A percentile compares a stretch with the other conserved stretches of the same genome.
phyloP scores from a whole-genome alignment of 768 basidiomycete genomes.

The Pleurotus pulmonarius region DNA sequence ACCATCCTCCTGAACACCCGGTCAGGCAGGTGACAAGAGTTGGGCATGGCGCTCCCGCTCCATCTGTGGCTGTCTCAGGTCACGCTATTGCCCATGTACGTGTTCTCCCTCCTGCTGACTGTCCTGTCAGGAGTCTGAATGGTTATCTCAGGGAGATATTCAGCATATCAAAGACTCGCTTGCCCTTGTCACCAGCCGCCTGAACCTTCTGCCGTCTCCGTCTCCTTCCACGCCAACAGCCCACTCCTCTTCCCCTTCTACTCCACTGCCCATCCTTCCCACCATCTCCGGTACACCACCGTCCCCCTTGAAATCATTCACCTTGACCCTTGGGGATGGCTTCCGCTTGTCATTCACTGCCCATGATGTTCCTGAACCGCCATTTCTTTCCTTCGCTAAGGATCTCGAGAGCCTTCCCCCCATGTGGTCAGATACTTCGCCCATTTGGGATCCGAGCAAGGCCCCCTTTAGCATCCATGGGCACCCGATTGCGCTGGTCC shows the following conservation, averaged over 20 bases:
- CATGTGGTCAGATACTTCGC: slow-evolving; percentile 24
- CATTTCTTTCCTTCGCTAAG: slow-evolving; percentile 17
- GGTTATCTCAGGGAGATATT: neutral
- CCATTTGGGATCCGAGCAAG: slow-evolving; percentile 14
- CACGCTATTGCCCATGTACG: neutral
- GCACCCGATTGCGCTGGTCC: slow-evolving; percentile 16
- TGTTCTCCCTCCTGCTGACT: neutral
- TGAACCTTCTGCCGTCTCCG: neutral
- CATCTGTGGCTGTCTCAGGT: neutral
- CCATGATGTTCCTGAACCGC: slow-evolving; percentile 18
- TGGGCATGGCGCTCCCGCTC: neutral
- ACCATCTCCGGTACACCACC: neutral
- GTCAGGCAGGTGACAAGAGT: no score
- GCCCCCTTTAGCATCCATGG: slow-evolving; percentile 18
- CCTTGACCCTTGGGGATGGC: neutral
- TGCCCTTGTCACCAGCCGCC: neutral
- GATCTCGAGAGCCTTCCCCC: slow-evolving; percentile 15
- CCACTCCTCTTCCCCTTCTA: neutral
- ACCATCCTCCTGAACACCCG: neutral
- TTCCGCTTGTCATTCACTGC: neutral
- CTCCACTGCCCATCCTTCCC: neutral
- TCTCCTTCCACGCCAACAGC: neutral
- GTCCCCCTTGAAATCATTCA: neutral
- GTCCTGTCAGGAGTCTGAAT: neutral
- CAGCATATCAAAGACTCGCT: neutral